Conservation (phyloP, 805 yeast species). For the Ascoidea rubescens region DNA sequence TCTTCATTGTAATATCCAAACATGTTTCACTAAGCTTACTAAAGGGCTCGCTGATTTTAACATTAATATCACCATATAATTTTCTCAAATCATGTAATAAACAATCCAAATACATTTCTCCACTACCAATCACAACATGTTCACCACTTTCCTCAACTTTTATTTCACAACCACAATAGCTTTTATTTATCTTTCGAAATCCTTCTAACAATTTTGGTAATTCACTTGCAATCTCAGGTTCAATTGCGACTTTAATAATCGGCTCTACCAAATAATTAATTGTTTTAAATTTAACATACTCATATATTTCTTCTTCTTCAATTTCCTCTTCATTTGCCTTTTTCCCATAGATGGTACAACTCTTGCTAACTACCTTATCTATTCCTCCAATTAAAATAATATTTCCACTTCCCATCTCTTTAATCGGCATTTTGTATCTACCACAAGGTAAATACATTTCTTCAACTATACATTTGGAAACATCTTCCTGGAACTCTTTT, state of each 20-base stretch:
- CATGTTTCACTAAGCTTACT: constrained; percentile 72
- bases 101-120: constrained; percentile 82
- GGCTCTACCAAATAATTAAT: constrained; percentile 36
- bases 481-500: constrained; percentile 39
- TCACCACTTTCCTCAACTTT: constrained; percentile 85
- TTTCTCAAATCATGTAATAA: constrained; percentile 61
- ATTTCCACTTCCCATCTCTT: constrained; percentile 47
- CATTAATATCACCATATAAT: constrained; percentile 43
- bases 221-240: constrained; percentile 70
- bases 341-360: constrained; percentile 38
- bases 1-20: constrained; percentile 46
- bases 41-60: constrained; percentile 77
- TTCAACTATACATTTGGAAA: constrained; percentile 21
- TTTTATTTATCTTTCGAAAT: constrained; percentile 41
- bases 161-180: constrained; percentile 54
- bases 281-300: constrained; percentile 21
- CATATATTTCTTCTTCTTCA: too few relatives aligned
- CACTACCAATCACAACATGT: constrained; percentile 65
- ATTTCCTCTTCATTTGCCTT: constrained; percentile 13
- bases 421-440: constrained; percentile 46
- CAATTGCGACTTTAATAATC: constrained; percentile 69
- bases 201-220: constrained; percentile 63
- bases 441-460: constrained; percentile 49
- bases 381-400: constrained; percentile 57
- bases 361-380: constrained; percentile 38